Base-by-base conservation (phyloP, 208 protist species). In the Novymonas esmeraldas region DNA sequence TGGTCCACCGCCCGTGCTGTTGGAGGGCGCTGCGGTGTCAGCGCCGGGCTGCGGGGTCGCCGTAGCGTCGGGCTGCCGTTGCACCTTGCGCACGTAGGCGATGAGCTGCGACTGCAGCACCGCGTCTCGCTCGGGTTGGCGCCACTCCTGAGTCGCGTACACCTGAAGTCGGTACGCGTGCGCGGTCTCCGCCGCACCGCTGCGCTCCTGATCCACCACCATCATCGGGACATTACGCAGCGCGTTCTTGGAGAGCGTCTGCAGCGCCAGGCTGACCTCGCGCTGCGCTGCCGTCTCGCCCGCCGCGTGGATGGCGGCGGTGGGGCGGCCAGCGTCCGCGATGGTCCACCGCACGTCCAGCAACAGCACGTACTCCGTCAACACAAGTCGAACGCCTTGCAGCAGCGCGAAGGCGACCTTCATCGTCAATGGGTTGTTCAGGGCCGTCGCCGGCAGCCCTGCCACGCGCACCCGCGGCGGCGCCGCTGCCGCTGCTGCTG, bases 151-250 rank as follows among this genome's bases (percentile, higher is more conserved):
- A 9, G 57, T 64, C 29, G 46, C 58, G 60, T 69, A 67, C 38
- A 71, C 50, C 28, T 68, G 74, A 6, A 79, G 50, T 5, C 62
- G 66, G 38, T 58, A 79, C 10, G 64, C 63, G 48, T 79, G 74
- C 14, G 58, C 58, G 38, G 64, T 50, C 6, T 49, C 56, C 11
- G 45, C 52, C 2, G 33, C 39, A 2, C 52, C 26, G 49, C 41
- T 64, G 44, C 62, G 44, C 2, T 31, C 68, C 45, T 71, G 41
- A 5, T 64, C 16, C 10, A 75, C 44, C 42, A 79, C 26, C 26
- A 68, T 41, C 29, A 45, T 36, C 20, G 67, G 62, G 7, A 64
- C 42, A 7, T 18, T 29, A 10, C 7, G n/a, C 4, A 68, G 48
- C 3, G 2, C 54, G 44, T 79, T 79, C 10, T 50, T 28, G 3